Evolutionary conservation across 169 alveolate genomes (phyloP), one percentile per base, ranked within the genome.

Genomic region (Prorocentrum cordatum): DNA sequence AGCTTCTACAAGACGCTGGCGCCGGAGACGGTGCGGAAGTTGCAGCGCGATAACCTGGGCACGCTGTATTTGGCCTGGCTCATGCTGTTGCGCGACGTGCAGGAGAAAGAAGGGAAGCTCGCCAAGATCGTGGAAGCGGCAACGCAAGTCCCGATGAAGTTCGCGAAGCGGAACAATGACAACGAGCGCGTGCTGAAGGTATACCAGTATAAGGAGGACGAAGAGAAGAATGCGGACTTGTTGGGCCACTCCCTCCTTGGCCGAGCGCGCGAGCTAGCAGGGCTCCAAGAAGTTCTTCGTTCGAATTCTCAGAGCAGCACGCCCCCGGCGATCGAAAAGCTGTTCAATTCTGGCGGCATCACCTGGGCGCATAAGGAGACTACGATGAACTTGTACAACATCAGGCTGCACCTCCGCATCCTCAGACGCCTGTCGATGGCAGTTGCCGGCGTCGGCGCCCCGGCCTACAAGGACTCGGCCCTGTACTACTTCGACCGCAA

Each of bases 261-360:
- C 42, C 42, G 73, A 33, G 73, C 73, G 26, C 73, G 73, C 18
- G 73, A 64, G 45, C 27, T 64, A n/a, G n/a, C n/a, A n/a, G n/a
- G n/a, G n/a, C n/a, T n/a, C n/a, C n/a, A n/a, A n/a, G n/a, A n/a
- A n/a, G n/a, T n/a, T n/a, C n/a, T n/a, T n/a, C n/a, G n/a, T n/a
- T n/a, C n/a, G n/a, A n/a, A n/a, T n/a, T n/a, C n/a, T n/a, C n/a
- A n/a, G n/a, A n/a, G n/a, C n/a, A n/a, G n/a, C n/a, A n/a, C n/a
- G n/a, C n/a, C n/a, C n/a, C n/a, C n/a, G n/a, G n/a, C n/a, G n/a
- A n/a, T n/a, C n/a, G n/a, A n/a, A n/a, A n/a, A n/a, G n/a, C n/a
- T n/a, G n/a, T n/a, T n/a, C n/a, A n/a, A n/a, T n/a, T n/a, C n/a
- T n/a, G n/a, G n/a, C n/a, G n/a, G n/a, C n/a, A n/a, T n/a, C n/a